phyloP scores from a whole-genome alignment of 1,139 yeast genomes.

The Pichia sp. region DNA sequence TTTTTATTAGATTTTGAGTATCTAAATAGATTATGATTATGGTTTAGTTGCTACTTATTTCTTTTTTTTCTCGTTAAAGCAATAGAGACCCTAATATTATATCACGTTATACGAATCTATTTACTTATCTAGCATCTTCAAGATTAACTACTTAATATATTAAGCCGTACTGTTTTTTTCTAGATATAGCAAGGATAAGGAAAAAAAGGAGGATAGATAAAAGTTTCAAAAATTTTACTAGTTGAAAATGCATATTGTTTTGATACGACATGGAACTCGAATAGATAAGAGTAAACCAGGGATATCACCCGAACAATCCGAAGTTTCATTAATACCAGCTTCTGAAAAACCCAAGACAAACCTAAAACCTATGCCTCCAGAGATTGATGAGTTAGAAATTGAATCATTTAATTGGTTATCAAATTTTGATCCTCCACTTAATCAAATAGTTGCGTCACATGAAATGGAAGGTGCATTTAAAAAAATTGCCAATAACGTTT shows the following conservation, averaged over 20 bases:
- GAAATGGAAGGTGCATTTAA: conserved; percentile 27
- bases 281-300: conserved; percentile 24
- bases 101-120: too few species aligned
- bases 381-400: conserved; percentile 7
- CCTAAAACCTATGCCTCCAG: neutral
- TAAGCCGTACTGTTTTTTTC: too few species aligned
- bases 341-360: neutral
- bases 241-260: conserved; percentile 29
- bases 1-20: too few species aligned
- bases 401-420: conserved; percentile 27
- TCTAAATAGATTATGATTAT: too few species aligned
- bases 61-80: too few species aligned
- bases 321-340: conserved; percentile 1
- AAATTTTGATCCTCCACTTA: conserved; percentile 31
- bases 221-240: too few species aligned
- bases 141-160: too few species aligned
- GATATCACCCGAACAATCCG: conserved; percentile 13
- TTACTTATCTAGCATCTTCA: too few species aligned
- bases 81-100: too few species aligned
- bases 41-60: too few species aligned
- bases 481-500: conserved; percentile 17
- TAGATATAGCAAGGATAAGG: neutral
- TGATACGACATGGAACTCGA: conserved; percentile 29
- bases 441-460: conserved; percentile 17
- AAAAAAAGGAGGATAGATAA: neutral